phyloP scores from a whole-genome alignment of 2,329 filamentous ascomycete genomes.

The Alternaria arborescens region DNA sequence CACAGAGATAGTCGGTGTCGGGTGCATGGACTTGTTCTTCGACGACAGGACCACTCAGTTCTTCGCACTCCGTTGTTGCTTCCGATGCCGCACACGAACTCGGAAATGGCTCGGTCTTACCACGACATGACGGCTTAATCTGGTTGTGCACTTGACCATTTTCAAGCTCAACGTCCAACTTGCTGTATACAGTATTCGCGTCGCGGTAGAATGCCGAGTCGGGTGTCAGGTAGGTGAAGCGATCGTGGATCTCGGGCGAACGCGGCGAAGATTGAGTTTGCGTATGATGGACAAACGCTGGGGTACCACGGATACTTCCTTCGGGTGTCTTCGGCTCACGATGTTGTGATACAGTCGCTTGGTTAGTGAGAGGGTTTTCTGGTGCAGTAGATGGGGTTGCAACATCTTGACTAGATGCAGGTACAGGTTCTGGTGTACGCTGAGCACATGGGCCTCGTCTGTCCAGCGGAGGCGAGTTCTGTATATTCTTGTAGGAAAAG shows the following conservation, averaged over 20 bases:
- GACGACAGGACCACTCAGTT: not conserved
- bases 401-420: slow-evolving; percentile 5
- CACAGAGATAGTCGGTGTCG: slow-evolving; percentile 9
- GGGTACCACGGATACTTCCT: not conserved
- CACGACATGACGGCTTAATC: not conserved
- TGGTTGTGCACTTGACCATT: not conserved
- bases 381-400: not conserved
- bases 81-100: slow-evolving; percentile 7
- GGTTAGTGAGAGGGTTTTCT: not conserved
- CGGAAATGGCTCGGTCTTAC: not conserved
- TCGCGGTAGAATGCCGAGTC: not conserved
- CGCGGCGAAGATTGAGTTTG: not conserved
- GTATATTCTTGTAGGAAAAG: not conserved
- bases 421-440: not conserved
- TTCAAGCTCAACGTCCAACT: not conserved
- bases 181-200: not conserved
- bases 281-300: not conserved
- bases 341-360: not conserved
- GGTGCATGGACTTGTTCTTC: not conserved
- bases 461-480: not conserved
- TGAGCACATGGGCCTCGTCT: slow-evolving; percentile 6
- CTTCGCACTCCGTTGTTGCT: slow-evolving; percentile 10
- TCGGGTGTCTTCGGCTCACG: not conserved
- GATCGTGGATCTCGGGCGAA: not conserved
- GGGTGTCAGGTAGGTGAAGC: slow-evolving; percentile 7